Percentiles rank a stretch among this genome's conserved stretches.
Conservation (phyloP, 768 basidiomycete species). For the Suillus variegatus region DNA sequence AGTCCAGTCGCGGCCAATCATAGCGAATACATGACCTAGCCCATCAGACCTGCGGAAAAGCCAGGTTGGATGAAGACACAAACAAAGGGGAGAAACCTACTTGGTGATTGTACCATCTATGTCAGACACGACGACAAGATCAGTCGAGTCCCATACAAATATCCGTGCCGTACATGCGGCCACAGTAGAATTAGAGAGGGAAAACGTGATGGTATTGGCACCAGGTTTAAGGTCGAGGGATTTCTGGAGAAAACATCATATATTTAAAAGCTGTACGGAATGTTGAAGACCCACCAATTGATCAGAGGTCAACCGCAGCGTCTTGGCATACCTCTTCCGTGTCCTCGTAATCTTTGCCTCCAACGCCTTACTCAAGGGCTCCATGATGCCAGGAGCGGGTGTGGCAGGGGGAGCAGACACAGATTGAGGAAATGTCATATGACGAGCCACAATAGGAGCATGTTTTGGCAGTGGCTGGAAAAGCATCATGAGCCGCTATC, state of each 20-base stretch:
- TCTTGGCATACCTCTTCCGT: slow-evolving; percentile 80
- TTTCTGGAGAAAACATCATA: slow-evolving; percentile 55
- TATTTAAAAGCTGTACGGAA: background rate
- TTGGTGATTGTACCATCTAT: slow-evolving; percentile 99
- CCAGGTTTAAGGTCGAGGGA: slow-evolving; percentile 81
- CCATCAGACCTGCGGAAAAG: slow-evolving; percentile 77
- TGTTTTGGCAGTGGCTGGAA: slow-evolving; percentile 18
- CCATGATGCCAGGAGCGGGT: slow-evolving; percentile 33
- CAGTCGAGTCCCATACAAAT: slow-evolving; percentile 94
- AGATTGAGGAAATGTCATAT: slow-evolving; percentile 25
- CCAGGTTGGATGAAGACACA: background rate
- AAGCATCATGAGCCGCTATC: slow-evolving; percentile 4
- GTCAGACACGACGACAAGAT: slow-evolving; percentile 90
- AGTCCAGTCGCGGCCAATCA: slow-evolving; percentile 98
- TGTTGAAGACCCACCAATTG: slow-evolving; percentile 69
- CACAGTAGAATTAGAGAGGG: slow-evolving; percentile 78
- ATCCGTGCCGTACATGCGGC: slow-evolving; percentile 90
- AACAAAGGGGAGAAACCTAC: slow-evolving; percentile 42
- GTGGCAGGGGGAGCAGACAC: slow-evolving; percentile 50
- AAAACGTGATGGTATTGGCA: slow-evolving; percentile 91
- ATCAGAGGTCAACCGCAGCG: slow-evolving; percentile 88
- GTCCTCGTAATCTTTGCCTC: slow-evolving; percentile 7
- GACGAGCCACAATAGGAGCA: background rate
- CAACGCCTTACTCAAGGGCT: slow-evolving; percentile 25
- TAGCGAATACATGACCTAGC: slow-evolving; percentile 93